These are phyloP conservation scores for Iris macrosiphon DNA, from an alignment of 106 monocot species.

Conservation along the genomic window DNA sequence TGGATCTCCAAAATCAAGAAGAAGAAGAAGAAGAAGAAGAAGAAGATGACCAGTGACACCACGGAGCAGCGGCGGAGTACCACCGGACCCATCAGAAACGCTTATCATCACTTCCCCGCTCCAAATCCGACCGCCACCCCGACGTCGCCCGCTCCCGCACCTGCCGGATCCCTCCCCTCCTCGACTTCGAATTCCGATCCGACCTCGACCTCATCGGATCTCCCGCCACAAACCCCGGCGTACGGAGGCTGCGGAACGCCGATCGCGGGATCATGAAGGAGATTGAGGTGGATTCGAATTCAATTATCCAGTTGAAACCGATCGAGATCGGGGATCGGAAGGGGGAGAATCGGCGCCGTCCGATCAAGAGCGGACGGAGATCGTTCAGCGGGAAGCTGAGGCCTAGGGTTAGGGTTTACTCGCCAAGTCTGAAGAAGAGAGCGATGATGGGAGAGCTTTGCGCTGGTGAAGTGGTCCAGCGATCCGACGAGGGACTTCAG, in stretches of 20 bases:
- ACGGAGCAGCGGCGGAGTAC: too few species aligned
- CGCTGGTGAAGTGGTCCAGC: conserved; percentile 59
- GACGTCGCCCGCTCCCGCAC: background rate
- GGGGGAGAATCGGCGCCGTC: too few species aligned
- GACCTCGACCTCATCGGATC: background rate
- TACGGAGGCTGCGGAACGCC: background rate
- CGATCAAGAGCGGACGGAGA: too few species aligned
- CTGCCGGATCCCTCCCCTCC: background rate
- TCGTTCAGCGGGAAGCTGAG: background rate
- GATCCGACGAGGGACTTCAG: conserved; percentile 69
- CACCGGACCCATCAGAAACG: background rate
- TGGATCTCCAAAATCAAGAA: conserved; percentile 33
- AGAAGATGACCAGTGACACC: too few species aligned
- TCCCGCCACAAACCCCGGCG: background rate
- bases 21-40: too few species aligned
- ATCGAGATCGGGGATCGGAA: too few species aligned
- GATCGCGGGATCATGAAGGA: background rate
- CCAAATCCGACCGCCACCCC: conserved; percentile 2
- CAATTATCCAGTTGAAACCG: too few species aligned
- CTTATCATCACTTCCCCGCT: conserved; percentile 3
- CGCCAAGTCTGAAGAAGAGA: conserved; percentile 18
- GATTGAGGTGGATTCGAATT: too few species aligned
- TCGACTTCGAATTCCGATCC: background rate
- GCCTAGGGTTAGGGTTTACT: conserved; percentile 27
- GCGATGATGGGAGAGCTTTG: conserved; percentile 42